phyloP scores from a whole-genome alignment of 140 eudicot species.

The Bidens hawaiensis region DNA sequence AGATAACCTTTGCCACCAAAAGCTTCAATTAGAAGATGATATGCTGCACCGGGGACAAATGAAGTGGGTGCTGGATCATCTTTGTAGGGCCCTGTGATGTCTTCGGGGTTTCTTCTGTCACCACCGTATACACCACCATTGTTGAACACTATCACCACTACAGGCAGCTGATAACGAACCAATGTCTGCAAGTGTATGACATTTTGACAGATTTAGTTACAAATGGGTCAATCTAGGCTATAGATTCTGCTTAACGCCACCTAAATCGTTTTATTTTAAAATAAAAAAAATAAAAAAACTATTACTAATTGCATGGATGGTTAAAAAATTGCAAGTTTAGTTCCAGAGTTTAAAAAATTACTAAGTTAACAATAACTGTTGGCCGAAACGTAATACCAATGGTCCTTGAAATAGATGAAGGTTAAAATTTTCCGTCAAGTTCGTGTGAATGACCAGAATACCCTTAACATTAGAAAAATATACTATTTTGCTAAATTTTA shows the following conservation, averaged over 20 bases:
- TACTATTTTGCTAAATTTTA: not conserved
- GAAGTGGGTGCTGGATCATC: constrained; percentile 98
- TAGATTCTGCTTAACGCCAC: too few relatives aligned
- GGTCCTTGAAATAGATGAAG: too few relatives aligned
- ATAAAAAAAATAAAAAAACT: too few relatives aligned
- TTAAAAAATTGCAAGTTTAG: too few relatives aligned
- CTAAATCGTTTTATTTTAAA: too few relatives aligned
- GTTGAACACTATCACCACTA: constrained; percentile 94
- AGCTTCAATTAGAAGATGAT: constrained; percentile 81
- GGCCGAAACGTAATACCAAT: too few relatives aligned
- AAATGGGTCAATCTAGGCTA: not conserved
- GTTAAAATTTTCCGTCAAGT: too few relatives aligned
- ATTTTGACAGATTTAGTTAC: not conserved
- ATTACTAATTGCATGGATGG: too few relatives aligned
- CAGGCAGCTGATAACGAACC: constrained; percentile 93
- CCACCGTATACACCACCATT: constrained; percentile 99
- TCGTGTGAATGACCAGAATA: too few relatives aligned
- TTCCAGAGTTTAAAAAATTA: too few relatives aligned
- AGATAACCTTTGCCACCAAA: constrained; percentile 97
- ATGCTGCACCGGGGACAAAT: constrained; percentile 88
- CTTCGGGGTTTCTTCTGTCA: constrained; percentile 81
- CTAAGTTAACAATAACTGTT: too few relatives aligned
- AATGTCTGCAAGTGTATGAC: constrained; percentile 50
- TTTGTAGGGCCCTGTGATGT: constrained; percentile 76
- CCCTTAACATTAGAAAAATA: too few relatives aligned